A percentile compares a stretch with the other conserved stretches of the same genome.
These are phyloP conservation scores for Colletotrichum sp. DNA, from an alignment of 2,329 filamentous ascomycete genomes.

Conservation along the genomic window DNA sequence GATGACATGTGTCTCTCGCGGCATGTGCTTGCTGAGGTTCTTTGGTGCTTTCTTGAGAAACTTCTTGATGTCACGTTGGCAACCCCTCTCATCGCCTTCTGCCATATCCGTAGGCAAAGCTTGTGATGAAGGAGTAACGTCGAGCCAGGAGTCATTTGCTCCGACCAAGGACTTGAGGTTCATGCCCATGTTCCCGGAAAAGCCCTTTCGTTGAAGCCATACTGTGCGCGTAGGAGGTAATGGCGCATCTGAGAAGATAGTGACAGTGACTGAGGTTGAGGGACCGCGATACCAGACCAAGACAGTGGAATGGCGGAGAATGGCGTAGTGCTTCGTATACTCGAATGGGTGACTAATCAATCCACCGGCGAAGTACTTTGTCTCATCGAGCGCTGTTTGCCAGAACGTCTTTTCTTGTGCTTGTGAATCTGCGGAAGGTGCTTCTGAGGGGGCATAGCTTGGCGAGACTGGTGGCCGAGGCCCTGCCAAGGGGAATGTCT, in stretches of 20 bases:
- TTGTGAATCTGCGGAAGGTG: background rate
- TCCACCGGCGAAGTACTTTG: slow-evolving; percentile 69
- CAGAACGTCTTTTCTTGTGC: slow-evolving; percentile 33
- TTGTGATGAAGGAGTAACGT: slow-evolving; percentile 66
- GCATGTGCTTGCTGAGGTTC: slow-evolving; percentile 48
- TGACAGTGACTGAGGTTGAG: slow-evolving; percentile 67
- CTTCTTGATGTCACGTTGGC: slow-evolving; percentile 71
- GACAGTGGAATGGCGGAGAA: slow-evolving; percentile 69
- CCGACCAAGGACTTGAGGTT: slow-evolving; percentile 67
- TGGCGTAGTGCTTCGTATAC: slow-evolving; percentile 68
- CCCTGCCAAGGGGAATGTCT: background rate
- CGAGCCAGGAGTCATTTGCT: slow-evolving; percentile 64
- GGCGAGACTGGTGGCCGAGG: background rate
- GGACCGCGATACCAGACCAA: slow-evolving; percentile 71
- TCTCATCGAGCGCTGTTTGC: slow-evolving; percentile 60
- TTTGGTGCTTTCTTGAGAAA: slow-evolving; percentile 63
- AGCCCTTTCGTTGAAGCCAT: slow-evolving; percentile 73
- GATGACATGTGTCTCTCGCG: slow-evolving; percentile 68
- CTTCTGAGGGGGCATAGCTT: background rate
- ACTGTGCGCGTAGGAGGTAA: slow-evolving; percentile 63
- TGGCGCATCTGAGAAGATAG: slow-evolving; percentile 64
- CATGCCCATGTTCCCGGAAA: slow-evolving; percentile 73
- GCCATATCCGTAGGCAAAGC: slow-evolving; percentile 54
- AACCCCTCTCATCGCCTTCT: slow-evolving; percentile 65
- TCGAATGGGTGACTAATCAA: slow-evolving; percentile 68